Conservation (phyloP, 495 filamentous ascomycete genomes). For the Aspergillus baeticus region DNA sequence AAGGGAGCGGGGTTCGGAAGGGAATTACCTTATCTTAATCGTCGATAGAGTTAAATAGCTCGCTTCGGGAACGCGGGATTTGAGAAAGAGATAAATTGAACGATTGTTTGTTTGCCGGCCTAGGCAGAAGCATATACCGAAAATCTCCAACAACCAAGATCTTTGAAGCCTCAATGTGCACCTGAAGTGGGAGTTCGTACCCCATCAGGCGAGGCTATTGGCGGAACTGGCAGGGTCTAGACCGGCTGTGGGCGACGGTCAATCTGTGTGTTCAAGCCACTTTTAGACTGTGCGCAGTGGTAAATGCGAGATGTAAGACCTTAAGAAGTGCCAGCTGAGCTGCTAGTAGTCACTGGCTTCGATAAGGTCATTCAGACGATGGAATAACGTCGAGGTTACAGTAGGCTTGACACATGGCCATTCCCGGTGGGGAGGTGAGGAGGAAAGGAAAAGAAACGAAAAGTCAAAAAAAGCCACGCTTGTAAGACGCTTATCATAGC, state of each 20-base stretch:
- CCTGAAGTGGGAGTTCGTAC: no score
- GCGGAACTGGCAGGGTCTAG: constrained; percentile 11
- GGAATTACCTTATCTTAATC: constrained; percentile 3
- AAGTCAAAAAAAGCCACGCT: neutral
- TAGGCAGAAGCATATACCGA: no score
- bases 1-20: neutral
- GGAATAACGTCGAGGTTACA: neutral
- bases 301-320: neutral
- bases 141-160: no score
- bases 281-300: neutral
- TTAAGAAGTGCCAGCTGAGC: neutral
- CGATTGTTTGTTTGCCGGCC: neutral
- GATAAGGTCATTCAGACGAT: neutral
- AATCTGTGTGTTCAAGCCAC: constrained; percentile 17
- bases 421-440: no score
- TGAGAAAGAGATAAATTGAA: neutral
- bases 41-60: neutral
- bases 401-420: no score
- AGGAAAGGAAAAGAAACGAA: neutral
- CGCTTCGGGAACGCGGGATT: neutral
- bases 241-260: constrained; percentile 19
- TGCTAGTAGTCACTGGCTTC: no score
- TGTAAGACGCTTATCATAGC: constrained; percentile 8
- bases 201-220: neutral
- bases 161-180: no score